Conservation (phyloP, 257 asterid species). For the Nicotiana knightiana region DNA sequence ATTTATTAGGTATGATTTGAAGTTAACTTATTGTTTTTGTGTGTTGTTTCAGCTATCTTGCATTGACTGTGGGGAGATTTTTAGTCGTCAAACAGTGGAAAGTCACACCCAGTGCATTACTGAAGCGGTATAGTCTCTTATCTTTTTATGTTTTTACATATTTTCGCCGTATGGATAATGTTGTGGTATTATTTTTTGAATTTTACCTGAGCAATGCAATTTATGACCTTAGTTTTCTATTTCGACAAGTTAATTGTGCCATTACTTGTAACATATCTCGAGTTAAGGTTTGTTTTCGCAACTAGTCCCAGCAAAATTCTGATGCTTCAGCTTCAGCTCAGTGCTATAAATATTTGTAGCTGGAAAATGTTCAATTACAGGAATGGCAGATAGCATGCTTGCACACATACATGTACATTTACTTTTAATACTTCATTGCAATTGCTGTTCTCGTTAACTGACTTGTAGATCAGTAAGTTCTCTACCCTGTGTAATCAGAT, state of each 20-base stretch:
- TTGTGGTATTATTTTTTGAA: not conserved
- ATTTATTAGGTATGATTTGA: not conserved
- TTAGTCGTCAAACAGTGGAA: conserved; percentile 65
- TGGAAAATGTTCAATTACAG: not conserved
- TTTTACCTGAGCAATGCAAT: too few relatives aligned
- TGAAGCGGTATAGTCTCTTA: conserved; percentile 57
- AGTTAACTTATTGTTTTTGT: not conserved
- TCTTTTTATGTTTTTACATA: not conserved
- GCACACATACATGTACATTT: too few relatives aligned
- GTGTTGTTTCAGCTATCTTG: conserved; percentile 55
- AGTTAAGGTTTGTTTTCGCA: not conserved
- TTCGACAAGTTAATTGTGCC: not conserved
- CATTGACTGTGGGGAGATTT: conserved; percentile 85
- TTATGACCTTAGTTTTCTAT: not conserved
- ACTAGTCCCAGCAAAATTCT: not conserved
- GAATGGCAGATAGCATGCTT: not conserved
- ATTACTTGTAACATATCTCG: not conserved
- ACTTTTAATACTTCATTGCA: not conserved
- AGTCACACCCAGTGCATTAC: conserved; percentile 86
- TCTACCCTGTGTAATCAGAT: not conserved
- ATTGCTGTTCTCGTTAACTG: not conserved
- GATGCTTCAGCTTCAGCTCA: not conserved
- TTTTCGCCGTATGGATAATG: not conserved
- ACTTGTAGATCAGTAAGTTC: not conserved
- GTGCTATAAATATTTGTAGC: not conserved